Conservation (phyloP, 2,329 filamentous ascomycete genomes). For the Cadophora sp. region DNA sequence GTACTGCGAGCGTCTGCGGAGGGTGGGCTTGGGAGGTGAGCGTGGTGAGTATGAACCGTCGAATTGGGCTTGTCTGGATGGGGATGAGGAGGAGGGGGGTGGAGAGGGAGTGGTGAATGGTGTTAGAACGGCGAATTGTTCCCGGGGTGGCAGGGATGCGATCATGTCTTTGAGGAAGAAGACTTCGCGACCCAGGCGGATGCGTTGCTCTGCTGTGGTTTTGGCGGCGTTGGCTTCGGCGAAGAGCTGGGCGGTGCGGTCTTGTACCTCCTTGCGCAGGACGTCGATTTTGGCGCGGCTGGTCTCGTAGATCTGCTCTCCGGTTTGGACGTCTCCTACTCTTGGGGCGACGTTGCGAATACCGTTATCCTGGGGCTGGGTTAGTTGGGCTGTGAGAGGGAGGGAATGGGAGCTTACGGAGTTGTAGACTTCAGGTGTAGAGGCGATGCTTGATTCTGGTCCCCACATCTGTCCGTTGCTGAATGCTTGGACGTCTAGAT, state of each 20-base stretch:
- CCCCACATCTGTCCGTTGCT: neutral
- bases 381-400: neutral
- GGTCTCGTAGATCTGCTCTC: slow-evolving; percentile 2
- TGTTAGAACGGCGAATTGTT: neutral
- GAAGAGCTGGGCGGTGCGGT: neutral
- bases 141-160: neutral
- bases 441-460: neutral
- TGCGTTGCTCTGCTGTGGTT: neutral
- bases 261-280: neutral
- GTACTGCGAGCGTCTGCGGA: slow-evolving; percentile 11
- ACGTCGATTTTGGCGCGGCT: neutral
- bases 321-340: slow-evolving; percentile 3
- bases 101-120: neutral
- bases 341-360: slow-evolving; percentile 8
- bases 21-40: neutral
- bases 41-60: neutral
- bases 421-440: slow-evolving; percentile 24
- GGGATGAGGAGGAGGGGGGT: neutral
- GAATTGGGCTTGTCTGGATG: neutral
- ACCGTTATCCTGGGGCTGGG: slow-evolving; percentile 20
- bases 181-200: slow-evolving; percentile 16
- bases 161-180: slow-evolving; percentile 19
- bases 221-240: neutral
- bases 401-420: slow-evolving; percentile 12
- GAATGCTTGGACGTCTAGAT: slow-evolving; percentile 27